phyloP scores from a whole-genome alignment of 108 stramenopile genomes.

The Chaetoceros muelleri region DNA sequence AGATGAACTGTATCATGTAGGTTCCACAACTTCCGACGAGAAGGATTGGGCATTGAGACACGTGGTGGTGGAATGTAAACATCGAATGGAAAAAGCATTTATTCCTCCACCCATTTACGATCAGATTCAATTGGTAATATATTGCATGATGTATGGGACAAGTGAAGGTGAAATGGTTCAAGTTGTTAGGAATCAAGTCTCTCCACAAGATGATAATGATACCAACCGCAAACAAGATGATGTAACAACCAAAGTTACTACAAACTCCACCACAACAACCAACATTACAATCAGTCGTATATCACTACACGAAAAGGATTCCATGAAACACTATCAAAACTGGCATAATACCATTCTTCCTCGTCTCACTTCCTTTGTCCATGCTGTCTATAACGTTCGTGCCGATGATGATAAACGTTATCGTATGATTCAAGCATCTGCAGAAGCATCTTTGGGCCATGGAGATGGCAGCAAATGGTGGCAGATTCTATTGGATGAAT shows the following conservation, averaged over 20 bases:
- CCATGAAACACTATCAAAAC: slow-evolving; percentile 40
- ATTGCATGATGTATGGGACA: slow-evolving; percentile 63
- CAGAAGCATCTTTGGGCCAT: slow-evolving; percentile 5
- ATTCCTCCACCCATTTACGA: slow-evolving; percentile 65
- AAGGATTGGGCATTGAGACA: slow-evolving; percentile 35
- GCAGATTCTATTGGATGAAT: slow-evolving; percentile 33
- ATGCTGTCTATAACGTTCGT: slow-evolving; percentile 58
- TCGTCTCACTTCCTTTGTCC: slow-evolving; percentile 50
- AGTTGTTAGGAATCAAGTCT: slow-evolving; percentile 28
- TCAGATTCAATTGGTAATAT: slow-evolving; percentile 61
- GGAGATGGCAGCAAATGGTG: slow-evolving; percentile 17
- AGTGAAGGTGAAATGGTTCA: slow-evolving; percentile 66
- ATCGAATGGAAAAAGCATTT: slow-evolving; percentile 49
- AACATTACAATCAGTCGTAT: slow-evolving; percentile 46
- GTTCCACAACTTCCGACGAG: slow-evolving; percentile 8
- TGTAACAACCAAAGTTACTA: not conserved
- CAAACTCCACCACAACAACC: slow-evolving; percentile 5
- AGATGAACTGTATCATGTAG: slow-evolving; percentile 18
- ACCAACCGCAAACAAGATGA: not conserved
- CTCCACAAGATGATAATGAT: not conserved
- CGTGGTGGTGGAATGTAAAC: slow-evolving; percentile 76
- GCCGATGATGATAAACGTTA: slow-evolving; percentile 53
- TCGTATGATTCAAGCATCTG: slow-evolving; percentile 31
- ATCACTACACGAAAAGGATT: slow-evolving; percentile 51
- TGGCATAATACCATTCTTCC: slow-evolving; percentile 51